Evolutionary conservation across 2,329 filamentous ascomycete genomes (phyloP).

Genomic region (Colletotrichum plurivorum): DNA sequence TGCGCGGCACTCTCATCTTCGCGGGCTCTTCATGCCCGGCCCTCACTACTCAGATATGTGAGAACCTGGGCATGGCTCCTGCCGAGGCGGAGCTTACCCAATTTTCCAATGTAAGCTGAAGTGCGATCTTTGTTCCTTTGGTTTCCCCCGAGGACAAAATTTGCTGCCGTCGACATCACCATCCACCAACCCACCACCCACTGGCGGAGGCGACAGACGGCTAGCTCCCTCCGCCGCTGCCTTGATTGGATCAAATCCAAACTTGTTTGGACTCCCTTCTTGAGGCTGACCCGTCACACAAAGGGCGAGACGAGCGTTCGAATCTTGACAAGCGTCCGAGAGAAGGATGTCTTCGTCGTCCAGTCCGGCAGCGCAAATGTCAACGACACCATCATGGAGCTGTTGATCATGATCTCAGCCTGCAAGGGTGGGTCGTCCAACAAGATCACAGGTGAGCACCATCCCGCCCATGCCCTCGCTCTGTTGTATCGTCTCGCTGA

Average conservation of each 20-base stretch:
- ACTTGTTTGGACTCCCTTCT: slow-evolving; percentile 40
- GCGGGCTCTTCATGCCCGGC: slow-evolving; percentile 77
- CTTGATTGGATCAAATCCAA: slow-evolving; percentile 40
- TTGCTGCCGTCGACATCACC: slow-evolving; percentile 29
- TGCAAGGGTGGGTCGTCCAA: slow-evolving; percentile 98
- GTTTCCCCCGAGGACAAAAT: slow-evolving; percentile 13
- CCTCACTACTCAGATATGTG: slow-evolving; percentile 76
- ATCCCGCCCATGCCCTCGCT: not conserved
- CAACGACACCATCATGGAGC: slow-evolving; percentile 99
- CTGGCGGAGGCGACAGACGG: no score
- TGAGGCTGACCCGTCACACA: slow-evolving; percentile 50
- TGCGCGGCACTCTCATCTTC: slow-evolving; percentile 78
- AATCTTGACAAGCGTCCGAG: slow-evolving; percentile 84
- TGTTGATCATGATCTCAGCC: slow-evolving; percentile 98
- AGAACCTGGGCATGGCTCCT: slow-evolving; percentile 76
- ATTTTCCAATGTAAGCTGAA: slow-evolving; percentile 76
- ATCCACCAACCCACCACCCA: not conserved
- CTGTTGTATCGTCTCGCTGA: slow-evolving; percentile 35
- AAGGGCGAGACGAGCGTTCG: slow-evolving; percentile 79
- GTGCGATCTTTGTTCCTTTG: slow-evolving; percentile 37
- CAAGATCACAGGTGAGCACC: slow-evolving; percentile 87
- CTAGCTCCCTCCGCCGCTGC: slow-evolving; percentile 19
- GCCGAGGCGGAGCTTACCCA: slow-evolving; percentile 77
- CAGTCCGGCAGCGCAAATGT: slow-evolving; percentile 96
- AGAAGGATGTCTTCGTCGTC: slow-evolving; percentile 99